Evolutionary conservation across 2,329 filamentous ascomycete genomes (phyloP).

Genomic region (Fusarium sp.): DNA sequence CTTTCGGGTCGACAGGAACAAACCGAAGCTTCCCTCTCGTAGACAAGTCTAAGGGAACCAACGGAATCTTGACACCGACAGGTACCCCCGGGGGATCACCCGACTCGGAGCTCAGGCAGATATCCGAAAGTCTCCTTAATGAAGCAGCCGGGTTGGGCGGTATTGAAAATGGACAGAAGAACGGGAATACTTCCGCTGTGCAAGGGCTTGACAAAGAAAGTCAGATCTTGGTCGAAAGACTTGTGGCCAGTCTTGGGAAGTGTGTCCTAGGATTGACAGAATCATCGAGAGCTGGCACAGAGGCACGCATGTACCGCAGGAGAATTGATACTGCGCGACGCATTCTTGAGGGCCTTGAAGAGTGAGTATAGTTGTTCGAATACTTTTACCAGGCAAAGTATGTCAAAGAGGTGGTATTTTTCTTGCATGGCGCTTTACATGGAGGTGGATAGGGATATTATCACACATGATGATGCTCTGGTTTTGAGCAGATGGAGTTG

Average conservation of each 20-base stretch:
- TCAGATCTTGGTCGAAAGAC: conserved; percentile 68
- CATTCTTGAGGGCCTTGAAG: conserved; percentile 77
- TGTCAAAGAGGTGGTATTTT: conserved; percentile 23
- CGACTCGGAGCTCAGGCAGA: conserved; percentile 60
- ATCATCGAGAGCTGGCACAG: conserved; percentile 64
- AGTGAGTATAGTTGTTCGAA: conserved; percentile 36
- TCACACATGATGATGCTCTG: conserved; percentile 32
- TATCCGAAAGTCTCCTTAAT: conserved; percentile 62
- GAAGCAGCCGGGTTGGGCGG: conserved; percentile 59
- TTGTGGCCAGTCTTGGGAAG: conserved; percentile 69
- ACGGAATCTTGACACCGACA: conserved; percentile 56
- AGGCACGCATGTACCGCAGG: conserved; percentile 74
- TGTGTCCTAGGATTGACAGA: conserved; percentile 71
- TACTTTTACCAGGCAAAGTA: neutral
- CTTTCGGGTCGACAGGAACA: conserved; percentile 68
- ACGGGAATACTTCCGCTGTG: conserved; percentile 54
- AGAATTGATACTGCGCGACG: conserved; percentile 80
- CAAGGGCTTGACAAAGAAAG: conserved; percentile 66
- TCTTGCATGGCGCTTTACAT: conserved; percentile 32
- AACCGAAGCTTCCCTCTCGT: conserved; percentile 72
- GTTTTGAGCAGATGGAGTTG: conserved; percentile 42
- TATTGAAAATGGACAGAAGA: conserved; percentile 44
- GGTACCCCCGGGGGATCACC: conserved; percentile 60
- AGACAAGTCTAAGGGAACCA: conserved; percentile 61
- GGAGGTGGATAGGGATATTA: conserved; percentile 15